These are phyloP conservation scores for Dichotomopilus funicola DNA, from an alignment of 2,329 filamentous ascomycete species.

Conservation along the genomic window DNA sequence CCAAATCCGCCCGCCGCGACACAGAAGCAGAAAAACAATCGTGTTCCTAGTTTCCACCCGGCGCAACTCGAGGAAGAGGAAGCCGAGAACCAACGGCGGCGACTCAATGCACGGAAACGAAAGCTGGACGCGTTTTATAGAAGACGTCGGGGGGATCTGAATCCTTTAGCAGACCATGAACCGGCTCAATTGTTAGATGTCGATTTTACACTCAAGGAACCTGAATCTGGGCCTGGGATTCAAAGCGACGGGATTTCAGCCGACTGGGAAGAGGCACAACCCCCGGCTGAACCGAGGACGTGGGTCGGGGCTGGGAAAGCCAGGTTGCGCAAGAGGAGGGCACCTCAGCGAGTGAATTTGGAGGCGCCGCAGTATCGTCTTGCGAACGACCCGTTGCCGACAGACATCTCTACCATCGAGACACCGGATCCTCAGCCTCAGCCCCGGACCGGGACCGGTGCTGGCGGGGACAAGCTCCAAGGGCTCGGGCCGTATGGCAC, in stretches of 20 bases:
- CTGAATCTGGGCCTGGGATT: not conserved
- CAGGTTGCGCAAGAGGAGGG: constrained; percentile 38
- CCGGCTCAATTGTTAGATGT: constrained; percentile 2
- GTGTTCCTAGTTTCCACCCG: constrained; percentile 31
- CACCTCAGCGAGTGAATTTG: constrained; percentile 41
- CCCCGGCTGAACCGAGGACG: not conserved
- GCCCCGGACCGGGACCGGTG: not conserved
- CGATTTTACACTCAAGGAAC: constrained; percentile 6
- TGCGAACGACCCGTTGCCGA: constrained; percentile 46
- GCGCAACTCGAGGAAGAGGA: constrained; percentile 51
- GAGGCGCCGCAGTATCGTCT: constrained; percentile 47
- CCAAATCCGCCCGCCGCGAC: constrained; percentile 5
- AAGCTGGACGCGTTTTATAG: constrained; percentile 50
- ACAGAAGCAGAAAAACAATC: constrained; percentile 15
- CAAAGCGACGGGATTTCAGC: not conserved
- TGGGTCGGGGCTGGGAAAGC: constrained; percentile 20
- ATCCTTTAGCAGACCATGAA: constrained; percentile 5
- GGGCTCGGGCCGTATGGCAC: constrained; percentile 56
- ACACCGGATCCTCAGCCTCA: constrained; percentile 18
- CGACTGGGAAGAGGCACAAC: not conserved
- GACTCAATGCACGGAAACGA: constrained; percentile 47
- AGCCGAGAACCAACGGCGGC: constrained; percentile 28
- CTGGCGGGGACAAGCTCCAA: constrained; percentile 34
- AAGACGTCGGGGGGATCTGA: constrained; percentile 28
- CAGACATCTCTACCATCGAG: constrained; percentile 21